phyloP scores from a whole-genome alignment of 768 basidiomycete genomes.

The Clavaria fumosa region DNA sequence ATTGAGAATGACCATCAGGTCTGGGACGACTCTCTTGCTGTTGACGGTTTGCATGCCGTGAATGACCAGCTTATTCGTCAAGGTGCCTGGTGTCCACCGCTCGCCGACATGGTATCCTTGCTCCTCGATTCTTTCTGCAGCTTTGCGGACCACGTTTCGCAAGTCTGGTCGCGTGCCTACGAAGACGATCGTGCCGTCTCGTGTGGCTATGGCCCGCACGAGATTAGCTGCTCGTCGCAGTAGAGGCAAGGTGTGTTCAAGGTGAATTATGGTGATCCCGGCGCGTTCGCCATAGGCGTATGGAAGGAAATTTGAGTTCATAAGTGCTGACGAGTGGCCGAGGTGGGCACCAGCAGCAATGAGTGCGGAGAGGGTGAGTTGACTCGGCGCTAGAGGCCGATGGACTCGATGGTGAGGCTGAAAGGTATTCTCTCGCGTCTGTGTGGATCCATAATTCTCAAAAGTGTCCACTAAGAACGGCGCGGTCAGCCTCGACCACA shows the following conservation, averaged over 20 bases:
- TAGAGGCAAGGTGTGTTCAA: constrained; percentile 85
- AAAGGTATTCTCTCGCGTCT: constrained; percentile 49
- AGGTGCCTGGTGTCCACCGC: constrained; percentile 88
- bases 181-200: constrained; percentile 77
- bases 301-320: constrained; percentile 82
- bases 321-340: constrained; percentile 70
- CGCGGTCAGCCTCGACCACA: constrained; percentile 10
- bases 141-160: constrained; percentile 55
- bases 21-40: constrained; percentile 50
- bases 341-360: constrained; percentile 89
- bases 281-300: constrained; percentile 88
- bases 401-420: constrained; percentile 59
- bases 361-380: constrained; percentile 76
- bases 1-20: constrained; percentile 85
- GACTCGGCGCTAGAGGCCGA: constrained; percentile 35
- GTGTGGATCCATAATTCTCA: constrained; percentile 62
- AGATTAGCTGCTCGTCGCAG: constrained; percentile 83
- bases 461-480: constrained; percentile 39
- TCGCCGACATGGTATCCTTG: constrained; percentile 80
- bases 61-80: constrained; percentile 73
- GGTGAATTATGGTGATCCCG: constrained; percentile 84
- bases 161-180: constrained; percentile 80
- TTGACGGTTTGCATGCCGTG: constrained; percentile 44
- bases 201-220: constrained; percentile 64
- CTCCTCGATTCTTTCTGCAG: constrained; percentile 63